These are phyloP conservation scores for Hortiboletus campestris DNA, from an alignment of 768 basidiomycete species.

Conservation along the genomic window DNA sequence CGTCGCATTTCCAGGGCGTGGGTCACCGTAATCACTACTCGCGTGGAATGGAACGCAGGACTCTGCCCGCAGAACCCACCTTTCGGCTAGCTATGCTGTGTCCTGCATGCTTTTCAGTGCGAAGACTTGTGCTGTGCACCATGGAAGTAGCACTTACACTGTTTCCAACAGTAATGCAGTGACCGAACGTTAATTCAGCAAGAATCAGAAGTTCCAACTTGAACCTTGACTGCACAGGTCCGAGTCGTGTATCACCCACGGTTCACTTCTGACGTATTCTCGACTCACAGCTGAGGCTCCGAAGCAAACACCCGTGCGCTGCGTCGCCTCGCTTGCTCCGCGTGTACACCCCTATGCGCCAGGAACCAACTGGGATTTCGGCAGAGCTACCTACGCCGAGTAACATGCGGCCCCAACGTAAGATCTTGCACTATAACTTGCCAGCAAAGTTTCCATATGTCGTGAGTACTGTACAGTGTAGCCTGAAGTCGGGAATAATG, in stretches of 20 bases:
- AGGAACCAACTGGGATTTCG: not conserved
- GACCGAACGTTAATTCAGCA: not conserved
- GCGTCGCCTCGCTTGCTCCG: conserved; percentile 14
- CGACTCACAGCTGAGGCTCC: not conserved
- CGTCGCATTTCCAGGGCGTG: conserved; percentile 28
- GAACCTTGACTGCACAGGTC: conserved; percentile 1
- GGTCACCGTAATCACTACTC: conserved; percentile 9
- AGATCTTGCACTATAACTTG: not conserved
- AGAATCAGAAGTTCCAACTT: conserved; percentile 5
- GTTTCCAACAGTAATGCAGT: conserved; percentile 6
- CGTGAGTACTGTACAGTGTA: conserved; percentile 31
- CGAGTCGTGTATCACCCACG: not conserved
- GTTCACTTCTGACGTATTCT: conserved; percentile 18
- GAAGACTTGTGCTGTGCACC: not conserved
- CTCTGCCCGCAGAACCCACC: not conserved
- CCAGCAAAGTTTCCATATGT: conserved; percentile 8
- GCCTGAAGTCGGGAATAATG: conserved; percentile 9
- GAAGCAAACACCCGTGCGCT: conserved; percentile 4
- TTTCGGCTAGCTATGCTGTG: conserved; percentile 3
- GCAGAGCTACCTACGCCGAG: not conserved
- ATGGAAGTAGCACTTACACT: not conserved
- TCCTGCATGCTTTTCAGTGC: conserved; percentile 6
- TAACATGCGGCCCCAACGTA: not conserved
- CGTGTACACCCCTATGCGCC: conserved; percentile 11
- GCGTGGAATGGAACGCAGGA: conserved; percentile 21